Evolutionary conservation across 1,284 basidiomycete species (phyloP), one percentile per base, ranked within the genome.

Genomic region (Megacollybia platyphylla): DNA sequence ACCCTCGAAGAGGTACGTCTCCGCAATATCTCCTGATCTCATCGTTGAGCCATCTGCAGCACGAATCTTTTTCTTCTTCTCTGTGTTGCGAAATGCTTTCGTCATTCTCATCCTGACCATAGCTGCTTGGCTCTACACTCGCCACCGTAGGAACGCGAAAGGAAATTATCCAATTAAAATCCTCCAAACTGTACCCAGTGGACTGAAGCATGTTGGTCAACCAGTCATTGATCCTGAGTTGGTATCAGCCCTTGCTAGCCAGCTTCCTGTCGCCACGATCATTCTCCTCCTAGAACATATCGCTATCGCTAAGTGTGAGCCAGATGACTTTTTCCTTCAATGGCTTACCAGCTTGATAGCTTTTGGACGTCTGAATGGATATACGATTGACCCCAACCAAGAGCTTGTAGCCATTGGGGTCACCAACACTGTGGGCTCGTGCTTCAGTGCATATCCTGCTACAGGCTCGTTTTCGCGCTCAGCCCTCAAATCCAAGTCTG

Each of bases 381-480:
- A 98, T 73, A 97, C 91, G 62, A 97, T 98, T 61, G 83, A 97
- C 57, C 92, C 94, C 11, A 93, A 92, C 64, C 94, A 97, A 61
- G 94, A 97, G 61, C 73, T 97, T 41, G 86, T 97, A 53, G 94
- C 96, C 34, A 97, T 98, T 50, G 94, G 96, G 35, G 91, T 97
- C n/a, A 82, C 90, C 7, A 94, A 93, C 58, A 83, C 83, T 0
- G 56, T 92, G 48, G 89, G 90, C 10, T 83, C 85, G 6, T 68
- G 83, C 50, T 96, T 97, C 60, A 76, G 79, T 45, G 94, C 90
- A 2, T 98, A 97, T 61, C 92, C 94, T 6, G 90, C 93, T 0
- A 98, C 96, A 6, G 96, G 94, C 10, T 97, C 93, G 0, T 98
- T 98, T 74, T 97, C 92, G 32, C 89, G 94, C 30, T 90, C 92